Conservation (phyloP, 2,329 filamentous ascomycete species). For the Chaetomium sp. region DNA sequence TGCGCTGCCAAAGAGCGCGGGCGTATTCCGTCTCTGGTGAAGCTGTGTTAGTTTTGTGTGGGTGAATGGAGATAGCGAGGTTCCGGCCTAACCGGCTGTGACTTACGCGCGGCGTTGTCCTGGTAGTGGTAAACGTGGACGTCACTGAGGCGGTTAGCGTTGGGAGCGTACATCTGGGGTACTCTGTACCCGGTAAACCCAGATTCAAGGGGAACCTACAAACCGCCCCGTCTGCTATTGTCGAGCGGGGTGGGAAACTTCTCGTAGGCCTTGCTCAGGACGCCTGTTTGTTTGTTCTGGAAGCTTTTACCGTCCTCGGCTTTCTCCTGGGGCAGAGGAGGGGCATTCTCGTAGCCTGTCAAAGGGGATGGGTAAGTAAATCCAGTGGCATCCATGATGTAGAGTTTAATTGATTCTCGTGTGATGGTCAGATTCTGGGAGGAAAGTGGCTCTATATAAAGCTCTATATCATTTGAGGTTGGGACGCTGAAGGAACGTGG, state of each 20-base stretch:
- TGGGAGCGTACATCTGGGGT: not conserved
- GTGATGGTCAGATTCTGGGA: too few species aligned
- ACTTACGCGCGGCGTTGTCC: constrained; percentile 44
- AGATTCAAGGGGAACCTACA: constrained; percentile 40
- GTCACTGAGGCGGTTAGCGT: constrained; percentile 44
- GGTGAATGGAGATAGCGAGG: too few species aligned
- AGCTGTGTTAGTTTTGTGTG: not conserved
- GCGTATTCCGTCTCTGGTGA: constrained; percentile 54
- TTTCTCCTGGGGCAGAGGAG: constrained; percentile 51
- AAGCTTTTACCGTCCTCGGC: constrained; percentile 71
- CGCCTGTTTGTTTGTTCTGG: constrained; percentile 56
- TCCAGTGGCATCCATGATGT: not conserved
- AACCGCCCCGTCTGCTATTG: constrained; percentile 62
- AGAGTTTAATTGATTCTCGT: too few species aligned
- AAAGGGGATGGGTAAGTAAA: constrained; percentile 49
- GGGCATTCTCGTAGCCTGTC: constrained; percentile 49
- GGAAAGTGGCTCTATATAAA: too few species aligned
- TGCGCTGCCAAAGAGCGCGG: constrained; percentile 66
- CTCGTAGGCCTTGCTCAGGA: constrained; percentile 62
- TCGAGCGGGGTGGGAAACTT: constrained; percentile 62
- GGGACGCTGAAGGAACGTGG: too few species aligned
- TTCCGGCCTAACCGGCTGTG: not conserved
- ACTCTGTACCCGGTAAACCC: not conserved
- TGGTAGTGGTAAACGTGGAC: constrained; percentile 79
- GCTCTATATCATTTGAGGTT: too few species aligned